Evolutionary conservation across 306 rosid species (phyloP).

Genomic region (Urtica urens): DNA sequence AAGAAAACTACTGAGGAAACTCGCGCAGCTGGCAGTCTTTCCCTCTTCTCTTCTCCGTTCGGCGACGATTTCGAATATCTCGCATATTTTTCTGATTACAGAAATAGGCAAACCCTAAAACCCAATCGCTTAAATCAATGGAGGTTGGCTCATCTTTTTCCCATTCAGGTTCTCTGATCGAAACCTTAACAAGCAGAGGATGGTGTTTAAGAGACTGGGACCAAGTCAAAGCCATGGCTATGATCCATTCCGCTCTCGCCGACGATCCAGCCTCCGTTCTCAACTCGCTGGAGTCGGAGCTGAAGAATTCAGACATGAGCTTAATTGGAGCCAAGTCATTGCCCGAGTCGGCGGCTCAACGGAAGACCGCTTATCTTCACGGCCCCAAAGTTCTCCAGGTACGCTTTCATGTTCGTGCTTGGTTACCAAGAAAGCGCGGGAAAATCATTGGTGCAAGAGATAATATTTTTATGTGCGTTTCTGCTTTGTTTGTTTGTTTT

Average conservation of each 20-base stretch:
- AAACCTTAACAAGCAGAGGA: slow-evolving; percentile 45
- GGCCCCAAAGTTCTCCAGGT: slow-evolving; percentile 82
- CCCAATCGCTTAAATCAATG: too few relatives aligned
- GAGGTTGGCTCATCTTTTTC: slow-evolving; percentile 17
- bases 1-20: too few relatives aligned
- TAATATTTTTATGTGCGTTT: not conserved
- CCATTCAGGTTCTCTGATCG: slow-evolving; percentile 18
- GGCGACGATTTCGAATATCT: not conserved
- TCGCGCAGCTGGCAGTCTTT: too few relatives aligned
- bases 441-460: not conserved
- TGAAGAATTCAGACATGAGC: slow-evolving; percentile 53
- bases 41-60: not conserved
- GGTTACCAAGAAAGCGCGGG: slow-evolving; percentile 8
- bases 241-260: slow-evolving; percentile 41
- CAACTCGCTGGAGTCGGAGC: slow-evolving; percentile 50
- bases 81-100: not conserved
- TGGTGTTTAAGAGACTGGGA: slow-evolving; percentile 54
- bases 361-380: slow-evolving; percentile 40
- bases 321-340: slow-evolving; percentile 53
- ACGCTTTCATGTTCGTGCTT: not conserved
- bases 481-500: slow-evolving; percentile 7
- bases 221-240: slow-evolving; percentile 32
- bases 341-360: slow-evolving; percentile 46
- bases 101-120: not conserved
- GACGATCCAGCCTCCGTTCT: slow-evolving; percentile 23